These are phyloP conservation scores for Suhomyces choctaworum DNA, from an alignment of 1,139 yeast genomes.

Conservation along the genomic window DNA sequence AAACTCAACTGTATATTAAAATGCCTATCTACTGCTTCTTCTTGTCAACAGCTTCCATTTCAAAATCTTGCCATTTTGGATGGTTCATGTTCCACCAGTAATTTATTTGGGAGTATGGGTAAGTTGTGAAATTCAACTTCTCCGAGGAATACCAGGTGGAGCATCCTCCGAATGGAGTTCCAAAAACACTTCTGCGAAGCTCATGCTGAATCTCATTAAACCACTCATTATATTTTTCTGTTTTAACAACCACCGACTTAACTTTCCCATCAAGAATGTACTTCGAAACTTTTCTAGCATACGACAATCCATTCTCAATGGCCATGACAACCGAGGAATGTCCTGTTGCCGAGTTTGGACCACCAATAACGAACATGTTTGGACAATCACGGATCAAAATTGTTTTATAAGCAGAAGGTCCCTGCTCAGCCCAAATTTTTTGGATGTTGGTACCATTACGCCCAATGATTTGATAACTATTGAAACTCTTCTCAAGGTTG, in stretches of 20 bases:
- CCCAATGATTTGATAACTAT: slow-evolving; percentile 27
- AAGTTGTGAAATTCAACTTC: slow-evolving; percentile 36
- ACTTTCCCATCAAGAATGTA: slow-evolving; percentile 32
- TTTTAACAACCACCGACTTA: slow-evolving; percentile 34
- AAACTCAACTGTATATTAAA: no score
- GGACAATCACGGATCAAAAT: slow-evolving; percentile 36
- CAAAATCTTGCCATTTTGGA: slow-evolving; percentile 34
- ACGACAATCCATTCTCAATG: slow-evolving; percentile 38
- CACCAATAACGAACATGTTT: slow-evolving; percentile 38
- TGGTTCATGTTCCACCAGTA: slow-evolving; percentile 33
- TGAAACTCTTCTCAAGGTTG: slow-evolving; percentile 23
- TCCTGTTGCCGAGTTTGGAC: slow-evolving; percentile 48
- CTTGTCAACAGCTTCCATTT: slow-evolving; percentile 9
- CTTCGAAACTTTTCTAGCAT: slow-evolving; percentile 25
- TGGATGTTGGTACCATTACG: slow-evolving; percentile 25
- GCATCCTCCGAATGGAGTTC: slow-evolving; percentile 46
- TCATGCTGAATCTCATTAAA: slow-evolving; percentile 28
- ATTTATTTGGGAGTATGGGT: slow-evolving; percentile 40
- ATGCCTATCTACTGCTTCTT: neutral
- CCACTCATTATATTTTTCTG: slow-evolving; percentile 40
- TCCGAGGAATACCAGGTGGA: slow-evolving; percentile 40
- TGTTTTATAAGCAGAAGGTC: slow-evolving; percentile 41
- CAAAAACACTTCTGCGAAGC: slow-evolving; percentile 36
- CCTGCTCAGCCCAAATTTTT: slow-evolving; percentile 33
- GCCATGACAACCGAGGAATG: slow-evolving; percentile 47